Evolutionary conservation across 2,329 filamentous ascomycete species (phyloP).

Genomic region (Ophiostoma sp.): DNA sequence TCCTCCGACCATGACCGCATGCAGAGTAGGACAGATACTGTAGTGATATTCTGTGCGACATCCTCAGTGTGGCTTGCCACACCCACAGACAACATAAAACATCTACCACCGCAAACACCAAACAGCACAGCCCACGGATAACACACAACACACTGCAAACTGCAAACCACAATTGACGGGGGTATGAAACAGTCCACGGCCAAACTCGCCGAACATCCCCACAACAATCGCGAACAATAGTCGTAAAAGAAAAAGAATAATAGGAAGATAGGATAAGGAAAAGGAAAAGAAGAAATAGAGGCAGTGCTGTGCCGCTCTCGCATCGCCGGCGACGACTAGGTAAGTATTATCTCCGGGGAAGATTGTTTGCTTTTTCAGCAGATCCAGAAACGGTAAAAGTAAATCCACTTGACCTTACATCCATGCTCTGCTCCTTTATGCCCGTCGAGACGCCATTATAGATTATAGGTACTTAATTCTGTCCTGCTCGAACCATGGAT

Average conservation of each 20-base stretch:
- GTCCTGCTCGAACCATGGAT: no score
- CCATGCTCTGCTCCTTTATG: slow-evolving; percentile 2
- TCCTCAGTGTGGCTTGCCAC: neutral
- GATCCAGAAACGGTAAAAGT: neutral
- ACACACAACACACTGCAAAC: neutral
- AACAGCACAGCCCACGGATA: neutral
- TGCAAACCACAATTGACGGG: neutral
- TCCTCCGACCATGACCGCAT: neutral
- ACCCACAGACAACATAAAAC: neutral
- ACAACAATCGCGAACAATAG: neutral
- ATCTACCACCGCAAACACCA: neutral
- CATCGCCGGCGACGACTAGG: neutral
- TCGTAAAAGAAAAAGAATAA: no score
- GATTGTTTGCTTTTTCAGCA: neutral
- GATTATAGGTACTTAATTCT: neutral
- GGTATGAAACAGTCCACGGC: neutral
- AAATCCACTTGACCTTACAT: neutral
- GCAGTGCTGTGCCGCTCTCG: neutral
- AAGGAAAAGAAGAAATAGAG: neutral
- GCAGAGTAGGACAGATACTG: neutral
- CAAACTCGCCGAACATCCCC: neutral
- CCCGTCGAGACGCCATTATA: neutral
- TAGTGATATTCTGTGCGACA: neutral
- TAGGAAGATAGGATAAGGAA: neutral
- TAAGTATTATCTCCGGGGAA: neutral